A percentile compares a stretch with the other conserved stretches of the same genome.
These are phyloP conservation scores for Metschnikowia gelsemii DNA, from an alignment of 805 yeast genomes.

Conservation along the genomic window DNA sequence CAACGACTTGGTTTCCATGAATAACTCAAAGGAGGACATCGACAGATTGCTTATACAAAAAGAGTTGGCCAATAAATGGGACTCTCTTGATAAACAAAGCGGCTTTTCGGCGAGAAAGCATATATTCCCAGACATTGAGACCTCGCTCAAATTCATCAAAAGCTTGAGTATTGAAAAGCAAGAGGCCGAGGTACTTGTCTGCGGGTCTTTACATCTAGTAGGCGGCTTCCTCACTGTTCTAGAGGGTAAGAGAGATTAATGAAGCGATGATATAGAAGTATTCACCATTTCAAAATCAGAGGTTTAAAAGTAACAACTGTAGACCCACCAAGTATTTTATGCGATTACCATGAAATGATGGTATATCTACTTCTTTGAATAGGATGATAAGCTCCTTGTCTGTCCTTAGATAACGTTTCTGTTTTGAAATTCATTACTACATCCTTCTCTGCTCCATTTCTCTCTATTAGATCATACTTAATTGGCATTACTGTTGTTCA, in stretches of 20 bases:
- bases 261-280: too few species aligned
- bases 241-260: slow-evolving; percentile 48
- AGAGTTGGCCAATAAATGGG: slow-evolving; percentile 70
- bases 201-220: slow-evolving; percentile 91
- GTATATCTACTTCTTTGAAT: too few species aligned
- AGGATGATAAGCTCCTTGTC: too few species aligned
- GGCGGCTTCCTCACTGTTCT: slow-evolving; percentile 90
- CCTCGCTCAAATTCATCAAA: slow-evolving; percentile 57
- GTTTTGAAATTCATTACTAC: too few species aligned
- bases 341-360: too few species aligned
- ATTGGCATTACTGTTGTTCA: slow-evolving; percentile 24
- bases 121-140: slow-evolving; percentile 74
- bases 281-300: too few species aligned
- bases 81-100: slow-evolving; percentile 41
- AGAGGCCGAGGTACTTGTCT: slow-evolving; percentile 73
- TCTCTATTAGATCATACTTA: slow-evolving; percentile 14
- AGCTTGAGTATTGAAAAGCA: slow-evolving; percentile 36
- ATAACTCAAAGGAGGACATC: slow-evolving; percentile 74
- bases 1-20: slow-evolving; percentile 81
- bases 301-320: too few species aligned
- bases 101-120: slow-evolving; percentile 36
- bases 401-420: too few species aligned
- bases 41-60: slow-evolving; percentile 82
- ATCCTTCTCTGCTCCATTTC: slow-evolving; percentile 8
- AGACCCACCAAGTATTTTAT: not conserved